A percentile compares a stretch with the other conserved stretches of the same genome.
Evolutionary conservation across 1,284 basidiomycete genomes (phyloP).

Genomic region (Irpex sp.): DNA sequence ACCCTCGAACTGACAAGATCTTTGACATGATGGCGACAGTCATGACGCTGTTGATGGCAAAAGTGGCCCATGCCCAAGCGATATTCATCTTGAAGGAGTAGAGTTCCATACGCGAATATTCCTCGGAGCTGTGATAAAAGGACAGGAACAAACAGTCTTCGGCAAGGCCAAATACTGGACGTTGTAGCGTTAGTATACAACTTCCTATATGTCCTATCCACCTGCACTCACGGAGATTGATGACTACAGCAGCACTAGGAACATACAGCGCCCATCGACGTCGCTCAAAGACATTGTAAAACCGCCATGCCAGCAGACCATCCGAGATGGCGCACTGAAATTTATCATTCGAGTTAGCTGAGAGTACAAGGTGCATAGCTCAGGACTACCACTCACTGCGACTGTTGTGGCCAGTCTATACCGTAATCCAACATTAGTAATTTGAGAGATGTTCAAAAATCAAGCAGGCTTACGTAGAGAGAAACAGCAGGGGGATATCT

Average conservation of each 20-base stretch:
- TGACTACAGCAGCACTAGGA: constrained; percentile 13
- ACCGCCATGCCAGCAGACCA: constrained; percentile 23
- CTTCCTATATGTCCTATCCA: not conserved
- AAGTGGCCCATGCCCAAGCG: constrained; percentile 24
- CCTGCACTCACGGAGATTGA: constrained; percentile 15
- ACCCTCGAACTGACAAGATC: constrained; percentile 14
- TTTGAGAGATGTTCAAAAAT: not conserved
- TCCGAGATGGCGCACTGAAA: constrained; percentile 19
- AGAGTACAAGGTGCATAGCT: not conserved
- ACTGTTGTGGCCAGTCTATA: constrained; percentile 3
- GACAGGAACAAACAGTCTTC: constrained; percentile 18
- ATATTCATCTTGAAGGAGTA: constrained; percentile 16
- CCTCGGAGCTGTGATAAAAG: constrained; percentile 9
- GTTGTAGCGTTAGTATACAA: not conserved
- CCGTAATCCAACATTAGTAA: not conserved
- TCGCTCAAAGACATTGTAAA: constrained; percentile 19
- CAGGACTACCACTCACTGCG: not conserved
- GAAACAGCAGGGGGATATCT: constrained; percentile 1
- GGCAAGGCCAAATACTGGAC: constrained; percentile 20
- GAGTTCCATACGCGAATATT: not conserved
- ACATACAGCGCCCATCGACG: constrained; percentile 20
- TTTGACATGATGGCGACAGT: constrained; percentile 18
- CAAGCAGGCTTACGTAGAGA: not conserved
- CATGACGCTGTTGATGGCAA: constrained; percentile 18
- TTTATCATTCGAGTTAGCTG: not conserved